These are phyloP conservation scores for Lachnellula cervina DNA, from an alignment of 2,329 filamentous ascomycete genomes.

Conservation along the genomic window DNA sequence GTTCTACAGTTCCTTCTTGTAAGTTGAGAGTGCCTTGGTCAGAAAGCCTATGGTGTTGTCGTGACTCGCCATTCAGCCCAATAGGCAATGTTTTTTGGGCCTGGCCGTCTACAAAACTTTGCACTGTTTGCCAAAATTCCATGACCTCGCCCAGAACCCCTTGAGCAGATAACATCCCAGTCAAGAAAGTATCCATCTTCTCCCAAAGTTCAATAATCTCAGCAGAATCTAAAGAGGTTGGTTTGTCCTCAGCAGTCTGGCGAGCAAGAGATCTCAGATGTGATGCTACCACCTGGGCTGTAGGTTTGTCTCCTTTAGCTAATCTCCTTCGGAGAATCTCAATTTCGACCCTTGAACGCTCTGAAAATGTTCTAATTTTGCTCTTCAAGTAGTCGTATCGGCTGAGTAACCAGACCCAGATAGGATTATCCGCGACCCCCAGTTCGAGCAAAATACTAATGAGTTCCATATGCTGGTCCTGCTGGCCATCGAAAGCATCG, in stretches of 20 bases:
- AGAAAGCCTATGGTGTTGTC: conserved; percentile 74
- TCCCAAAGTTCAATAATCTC: conserved; percentile 92
- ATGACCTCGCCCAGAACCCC: conserved; percentile 85
- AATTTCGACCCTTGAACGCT: conserved; percentile 86
- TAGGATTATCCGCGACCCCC: conserved; percentile 91
- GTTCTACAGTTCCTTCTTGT: conserved; percentile 71
- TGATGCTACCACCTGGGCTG: conserved; percentile 61
- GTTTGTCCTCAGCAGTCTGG: conserved; percentile 57
- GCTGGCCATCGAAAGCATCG: conserved; percentile 37
- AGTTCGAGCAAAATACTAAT: conserved; percentile 87
- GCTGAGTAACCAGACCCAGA: conserved; percentile 92
- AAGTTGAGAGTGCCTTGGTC: conserved; percentile 65
- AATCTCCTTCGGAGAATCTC: conserved; percentile 83
- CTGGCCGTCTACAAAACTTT: conserved; percentile 83
- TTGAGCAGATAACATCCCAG: conserved; percentile 66
- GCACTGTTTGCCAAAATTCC: conserved; percentile 89
- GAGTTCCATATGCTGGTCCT: conserved; percentile 85
- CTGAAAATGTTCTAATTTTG: conserved; percentile 74
- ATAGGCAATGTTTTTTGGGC: conserved; percentile 74
- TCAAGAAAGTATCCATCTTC: conserved; percentile 71
- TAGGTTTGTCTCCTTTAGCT: conserved; percentile 67
- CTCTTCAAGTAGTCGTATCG: conserved; percentile 84
- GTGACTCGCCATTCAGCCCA: conserved; percentile 77
- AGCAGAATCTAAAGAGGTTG: conserved; percentile 66
- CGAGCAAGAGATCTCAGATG: conserved; percentile 71